phyloP scores from a whole-genome alignment of 2,329 filamentous ascomycete genomes.

The Sporothrix pseudoabietina region DNA sequence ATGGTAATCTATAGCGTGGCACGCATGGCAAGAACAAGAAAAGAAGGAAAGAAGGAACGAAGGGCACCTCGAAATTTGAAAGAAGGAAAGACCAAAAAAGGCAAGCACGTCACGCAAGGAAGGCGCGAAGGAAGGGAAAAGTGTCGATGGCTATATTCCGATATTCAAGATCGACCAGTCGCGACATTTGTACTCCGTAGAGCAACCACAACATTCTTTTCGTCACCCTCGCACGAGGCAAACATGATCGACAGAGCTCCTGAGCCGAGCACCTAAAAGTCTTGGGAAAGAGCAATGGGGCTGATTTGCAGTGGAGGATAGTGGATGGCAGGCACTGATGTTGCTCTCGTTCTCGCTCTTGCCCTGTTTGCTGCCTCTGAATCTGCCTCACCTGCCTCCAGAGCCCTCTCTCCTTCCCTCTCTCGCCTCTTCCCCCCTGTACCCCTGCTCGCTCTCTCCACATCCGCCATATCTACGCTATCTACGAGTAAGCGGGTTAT shows the following conservation, averaged over 20 bases:
- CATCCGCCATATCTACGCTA: slow-evolving; percentile 18
- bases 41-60: background rate
- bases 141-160: background rate
- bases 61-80: background rate
- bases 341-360: background rate
- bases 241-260: background rate
- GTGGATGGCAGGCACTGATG: background rate
- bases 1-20: slow-evolving; percentile 21
- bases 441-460: slow-evolving; percentile 10
- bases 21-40: too few species aligned
- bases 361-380: background rate
- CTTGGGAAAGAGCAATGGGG: slow-evolving; percentile 11
- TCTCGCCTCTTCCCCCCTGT: background rate
- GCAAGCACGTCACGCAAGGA: background rate
- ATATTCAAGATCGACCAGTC: background rate
- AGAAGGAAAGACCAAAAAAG: background rate
- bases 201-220: background rate
- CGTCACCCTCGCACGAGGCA: slow-evolving; percentile 1
- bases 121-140: background rate
- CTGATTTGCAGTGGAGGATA: background rate
- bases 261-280: background rate
- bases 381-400: slow-evolving; percentile 1
- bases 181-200: background rate
- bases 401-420: background rate
- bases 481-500: background rate